Percentiles rank a stretch among this genome's conserved stretches.
Conservation (phyloP, 352 stramenopile species). For the Phytophthora syringae region DNA sequence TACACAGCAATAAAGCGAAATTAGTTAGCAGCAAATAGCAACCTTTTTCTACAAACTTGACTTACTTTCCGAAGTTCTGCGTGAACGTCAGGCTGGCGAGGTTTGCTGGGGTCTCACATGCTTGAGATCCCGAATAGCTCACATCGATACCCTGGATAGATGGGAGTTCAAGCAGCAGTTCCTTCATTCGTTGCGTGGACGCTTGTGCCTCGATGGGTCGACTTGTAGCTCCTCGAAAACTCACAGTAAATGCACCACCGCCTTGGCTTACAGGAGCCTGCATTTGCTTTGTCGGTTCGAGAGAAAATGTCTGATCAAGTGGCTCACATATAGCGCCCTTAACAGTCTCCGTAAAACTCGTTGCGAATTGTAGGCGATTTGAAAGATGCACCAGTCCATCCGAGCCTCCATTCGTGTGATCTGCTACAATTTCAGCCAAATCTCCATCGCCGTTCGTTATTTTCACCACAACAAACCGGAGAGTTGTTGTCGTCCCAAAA, state of each 20-base stretch:
- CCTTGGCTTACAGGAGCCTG: conserved; percentile 43
- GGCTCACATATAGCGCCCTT: conserved; percentile 57
- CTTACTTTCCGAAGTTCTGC: conserved; percentile 83
- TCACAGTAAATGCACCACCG: conserved; percentile 59
- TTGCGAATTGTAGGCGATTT: conserved; percentile 64
- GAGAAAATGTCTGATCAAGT: conserved; percentile 58
- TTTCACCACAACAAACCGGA: conserved; percentile 70
- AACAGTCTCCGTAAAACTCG: conserved; percentile 58
- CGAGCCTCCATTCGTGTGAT: conserved; percentile 57
- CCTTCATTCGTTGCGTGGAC: conserved; percentile 34
- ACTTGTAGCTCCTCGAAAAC: conserved; percentile 71
- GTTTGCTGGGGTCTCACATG: conserved; percentile 69
- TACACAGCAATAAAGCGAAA: conserved; percentile 5
- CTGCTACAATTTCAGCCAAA: conserved; percentile 50
- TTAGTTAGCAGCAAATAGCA: background rate
- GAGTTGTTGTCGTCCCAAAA: conserved; percentile 59
- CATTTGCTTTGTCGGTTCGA: conserved; percentile 53
- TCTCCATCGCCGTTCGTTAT: conserved; percentile 58
- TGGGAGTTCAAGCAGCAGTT: conserved; percentile 47
- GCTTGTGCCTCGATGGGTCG: conserved; percentile 64
- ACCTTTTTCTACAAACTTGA: conserved; percentile 1
- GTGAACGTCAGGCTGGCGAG: conserved; percentile 77
- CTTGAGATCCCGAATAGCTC: conserved; percentile 59
- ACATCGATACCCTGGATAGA: conserved; percentile 64
- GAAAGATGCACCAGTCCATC: conserved; percentile 66